Evolutionary conservation across 1,284 basidiomycete genomes (phyloP).

Genomic region (Tilletia walkeri): DNA sequence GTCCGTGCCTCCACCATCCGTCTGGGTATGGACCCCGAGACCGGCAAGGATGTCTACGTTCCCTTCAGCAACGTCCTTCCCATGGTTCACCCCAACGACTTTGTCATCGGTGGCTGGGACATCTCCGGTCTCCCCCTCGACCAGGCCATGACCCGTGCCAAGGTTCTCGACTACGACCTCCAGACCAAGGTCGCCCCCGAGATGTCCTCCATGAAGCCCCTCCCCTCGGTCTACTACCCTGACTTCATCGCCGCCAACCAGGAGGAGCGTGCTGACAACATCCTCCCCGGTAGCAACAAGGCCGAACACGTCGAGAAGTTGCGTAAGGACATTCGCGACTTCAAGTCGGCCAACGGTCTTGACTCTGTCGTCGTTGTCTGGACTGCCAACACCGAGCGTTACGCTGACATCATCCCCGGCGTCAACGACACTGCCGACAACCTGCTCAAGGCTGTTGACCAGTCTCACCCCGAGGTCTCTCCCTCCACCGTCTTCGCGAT

Average conservation of each 20-base stretch:
- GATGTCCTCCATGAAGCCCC: conserved; percentile 78
- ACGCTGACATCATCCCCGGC: conserved; percentile 88
- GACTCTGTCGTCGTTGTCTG: conserved; percentile 85
- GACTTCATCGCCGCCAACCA: conserved; percentile 88
- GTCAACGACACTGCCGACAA: conserved; percentile 93
- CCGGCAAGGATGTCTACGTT: conserved; percentile 87
- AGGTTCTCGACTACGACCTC: conserved; percentile 94
- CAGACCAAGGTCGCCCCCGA: conserved; percentile 88
- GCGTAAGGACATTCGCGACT: conserved; percentile 86
- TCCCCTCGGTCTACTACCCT: conserved; percentile 81
- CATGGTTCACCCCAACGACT: conserved; percentile 98
- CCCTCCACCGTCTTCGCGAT: conserved; percentile 95
- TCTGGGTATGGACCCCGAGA: conserved; percentile 77
- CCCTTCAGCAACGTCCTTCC: conserved; percentile 91
- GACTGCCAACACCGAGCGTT: conserved; percentile 99
- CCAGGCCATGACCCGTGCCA: conserved; percentile 86
- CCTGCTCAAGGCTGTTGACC: conserved; percentile 77
- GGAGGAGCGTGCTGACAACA: conserved; percentile 88
- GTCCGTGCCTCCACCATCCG: conserved; percentile 92
- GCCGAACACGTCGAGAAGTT: conserved; percentile 87
- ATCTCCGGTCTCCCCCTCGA: conserved; percentile 83
- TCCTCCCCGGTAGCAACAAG: conserved; percentile 82
- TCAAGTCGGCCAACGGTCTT: conserved; percentile 79
- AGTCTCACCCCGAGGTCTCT: conserved; percentile 85
- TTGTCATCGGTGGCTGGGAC: conserved; percentile 96